Conservation (phyloP, 2,329 filamentous ascomycete species). For the Aspergillus sojae region DNA sequence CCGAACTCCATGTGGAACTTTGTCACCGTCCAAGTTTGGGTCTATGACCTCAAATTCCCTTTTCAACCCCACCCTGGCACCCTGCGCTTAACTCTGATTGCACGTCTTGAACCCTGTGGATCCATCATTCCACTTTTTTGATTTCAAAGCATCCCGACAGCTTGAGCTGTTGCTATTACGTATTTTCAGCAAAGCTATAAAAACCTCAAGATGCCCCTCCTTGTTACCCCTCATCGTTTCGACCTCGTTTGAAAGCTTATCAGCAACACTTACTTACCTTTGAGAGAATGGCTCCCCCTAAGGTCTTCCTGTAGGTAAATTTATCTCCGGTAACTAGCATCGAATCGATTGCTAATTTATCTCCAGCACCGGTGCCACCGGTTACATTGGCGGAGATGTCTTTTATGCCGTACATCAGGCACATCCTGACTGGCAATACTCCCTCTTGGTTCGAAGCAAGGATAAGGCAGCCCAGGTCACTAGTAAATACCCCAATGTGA, state of each 20-base stretch:
- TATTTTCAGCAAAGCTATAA: not conserved
- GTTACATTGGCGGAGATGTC: constrained; percentile 58
- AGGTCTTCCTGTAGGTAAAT: constrained; percentile 37
- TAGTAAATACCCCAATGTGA: constrained; percentile 43
- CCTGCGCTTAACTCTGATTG: constrained; percentile 16
- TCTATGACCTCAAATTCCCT: not conserved
- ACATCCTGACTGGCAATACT: constrained; percentile 52
- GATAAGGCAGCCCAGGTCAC: constrained; percentile 45
- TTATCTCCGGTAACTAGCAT: constrained; percentile 10
- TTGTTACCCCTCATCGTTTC: not conserved
- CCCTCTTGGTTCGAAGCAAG: constrained; percentile 48
- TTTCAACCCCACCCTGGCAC: constrained; percentile 5
- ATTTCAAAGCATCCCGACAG: constrained; percentile 29
- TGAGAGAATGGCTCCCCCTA: constrained; percentile 29
- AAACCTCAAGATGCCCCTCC: not conserved
- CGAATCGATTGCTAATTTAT: not conserved
- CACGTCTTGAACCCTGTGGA: constrained; percentile 5
- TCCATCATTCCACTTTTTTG: constrained; percentile 15
- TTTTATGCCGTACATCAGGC: constrained; percentile 49
- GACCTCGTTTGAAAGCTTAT: not conserved
- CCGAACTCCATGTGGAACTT: not conserved
- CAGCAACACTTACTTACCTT: not conserved
- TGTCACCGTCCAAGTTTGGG: not conserved
- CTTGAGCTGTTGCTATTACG: not conserved
- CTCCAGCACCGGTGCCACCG: constrained; percentile 53